Evolutionary conservation across 768 basidiomycete species (phyloP).

Genomic region (Hygrocybe coccinea): DNA sequence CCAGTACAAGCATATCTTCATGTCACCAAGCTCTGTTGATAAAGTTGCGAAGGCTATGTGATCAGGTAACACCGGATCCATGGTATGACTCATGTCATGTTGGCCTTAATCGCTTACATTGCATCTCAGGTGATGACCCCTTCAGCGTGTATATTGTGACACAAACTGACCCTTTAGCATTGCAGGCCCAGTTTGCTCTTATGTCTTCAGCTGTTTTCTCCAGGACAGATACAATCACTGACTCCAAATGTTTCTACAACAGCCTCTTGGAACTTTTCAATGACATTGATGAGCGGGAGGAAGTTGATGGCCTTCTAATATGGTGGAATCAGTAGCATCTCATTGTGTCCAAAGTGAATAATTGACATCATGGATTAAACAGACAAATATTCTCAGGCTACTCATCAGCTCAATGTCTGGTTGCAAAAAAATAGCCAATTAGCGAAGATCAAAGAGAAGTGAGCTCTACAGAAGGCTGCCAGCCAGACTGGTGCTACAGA

Average conservation of each 20-base stretch:
- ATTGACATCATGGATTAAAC: not conserved
- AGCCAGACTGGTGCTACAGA: not conserved
- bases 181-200: constrained; percentile 12
- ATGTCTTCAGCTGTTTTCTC: not conserved
- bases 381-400: constrained; percentile 11
- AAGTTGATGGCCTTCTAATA: constrained; percentile 3
- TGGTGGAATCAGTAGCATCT: constrained; percentile 11
- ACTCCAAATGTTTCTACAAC: constrained; percentile 16
- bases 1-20: not conserved
- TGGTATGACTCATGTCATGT: not conserved
- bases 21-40: not conserved
- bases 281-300: constrained; percentile 8
- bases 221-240: constrained; percentile 10
- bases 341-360: not conserved
- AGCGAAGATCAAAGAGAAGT: not conserved
- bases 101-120: not conserved
- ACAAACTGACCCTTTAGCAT: not conserved
- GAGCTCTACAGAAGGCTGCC: not conserved
- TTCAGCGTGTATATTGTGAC: not conserved
- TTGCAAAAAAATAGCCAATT: constrained; percentile 7
- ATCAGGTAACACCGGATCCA: not conserved
- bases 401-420: not conserved
- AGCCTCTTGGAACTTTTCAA: constrained; percentile 12
- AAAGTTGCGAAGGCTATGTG: not conserved
- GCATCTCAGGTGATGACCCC: not conserved